These are phyloP conservation scores for Dimocarpus longan DNA, from an alignment of 345 rosid species.

Conservation along the genomic window DNA sequence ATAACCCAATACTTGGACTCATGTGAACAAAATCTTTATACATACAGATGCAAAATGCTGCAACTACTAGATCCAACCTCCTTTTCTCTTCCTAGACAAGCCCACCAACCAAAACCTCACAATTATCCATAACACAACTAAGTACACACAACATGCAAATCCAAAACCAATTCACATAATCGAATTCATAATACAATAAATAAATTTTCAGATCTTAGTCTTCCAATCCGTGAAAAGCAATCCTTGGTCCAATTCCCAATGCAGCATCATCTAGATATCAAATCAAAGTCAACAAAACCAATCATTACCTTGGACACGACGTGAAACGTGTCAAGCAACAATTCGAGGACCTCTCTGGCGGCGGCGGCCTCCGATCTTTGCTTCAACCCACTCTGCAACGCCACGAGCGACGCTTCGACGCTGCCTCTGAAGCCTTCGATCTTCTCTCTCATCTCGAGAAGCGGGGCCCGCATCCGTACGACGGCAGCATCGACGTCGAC, in stretches of 20 bases:
- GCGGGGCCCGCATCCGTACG: conserved; percentile 96
- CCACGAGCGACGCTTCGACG: conserved; percentile 66
- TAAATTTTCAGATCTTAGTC: background rate
- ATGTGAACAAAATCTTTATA: background rate
- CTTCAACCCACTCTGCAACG: conserved; percentile 73
- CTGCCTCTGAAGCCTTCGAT: conserved; percentile 76
- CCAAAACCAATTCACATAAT: background rate
- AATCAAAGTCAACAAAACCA: background rate
- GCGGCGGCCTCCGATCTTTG: conserved; percentile 96
- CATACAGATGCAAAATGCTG: background rate
- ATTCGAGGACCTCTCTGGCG: conserved; percentile 84
- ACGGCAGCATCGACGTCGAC: conserved; percentile 93
- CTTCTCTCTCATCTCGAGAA: conserved; percentile 85
- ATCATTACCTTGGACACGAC: conserved; percentile 81
- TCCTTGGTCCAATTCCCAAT: background rate
- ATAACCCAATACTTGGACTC: background rate
- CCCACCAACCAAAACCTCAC: background rate
- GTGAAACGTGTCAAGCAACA: conserved; percentile 88
- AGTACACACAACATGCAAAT: background rate
- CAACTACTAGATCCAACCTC: conserved; percentile 5
- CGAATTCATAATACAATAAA: background rate
- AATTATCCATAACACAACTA: background rate
- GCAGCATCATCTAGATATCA: background rate
- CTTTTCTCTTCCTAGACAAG: background rate
- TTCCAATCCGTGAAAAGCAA: background rate